phyloP scores from a whole-genome alignment of 2,329 filamentous ascomycete species.

The Cladosporium sphaerospermum region DNA sequence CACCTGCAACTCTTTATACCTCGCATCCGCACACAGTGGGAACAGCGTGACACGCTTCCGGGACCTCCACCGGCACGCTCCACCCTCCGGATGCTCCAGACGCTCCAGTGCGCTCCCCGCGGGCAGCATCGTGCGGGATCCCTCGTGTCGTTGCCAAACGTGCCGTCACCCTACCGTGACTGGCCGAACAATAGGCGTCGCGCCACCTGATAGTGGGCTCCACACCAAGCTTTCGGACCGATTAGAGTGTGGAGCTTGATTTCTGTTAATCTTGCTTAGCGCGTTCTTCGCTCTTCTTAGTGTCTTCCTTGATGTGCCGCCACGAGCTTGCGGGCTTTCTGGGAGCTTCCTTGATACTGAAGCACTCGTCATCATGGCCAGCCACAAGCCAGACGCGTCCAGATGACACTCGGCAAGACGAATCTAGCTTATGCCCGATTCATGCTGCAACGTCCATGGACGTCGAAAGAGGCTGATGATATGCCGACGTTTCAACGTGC shows the following conservation, averaged over 20 bases:
- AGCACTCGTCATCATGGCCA: too few relatives aligned
- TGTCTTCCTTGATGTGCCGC: slow-evolving; percentile 7
- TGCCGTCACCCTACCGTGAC: slow-evolving; percentile 5
- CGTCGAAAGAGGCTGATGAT: too few relatives aligned
- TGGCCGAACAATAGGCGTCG: slow-evolving; percentile 3
- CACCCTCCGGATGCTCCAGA: slow-evolving; percentile 11
- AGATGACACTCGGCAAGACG: too few relatives aligned
- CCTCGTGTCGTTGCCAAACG: slow-evolving; percentile 5
- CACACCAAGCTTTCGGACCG: slow-evolving; percentile 12
- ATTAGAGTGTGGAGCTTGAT: slow-evolving; percentile 12
- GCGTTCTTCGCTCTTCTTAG: slow-evolving; percentile 10
- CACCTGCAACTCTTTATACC: slow-evolving; percentile 6
- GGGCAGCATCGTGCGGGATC: slow-evolving; percentile 8
- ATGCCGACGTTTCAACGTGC: slow-evolving; percentile 11
- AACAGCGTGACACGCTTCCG: slow-evolving; percentile 8
- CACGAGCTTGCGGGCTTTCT: neutral
- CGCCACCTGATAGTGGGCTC: slow-evolving; percentile 2
- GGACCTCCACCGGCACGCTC: slow-evolving; percentile 7
- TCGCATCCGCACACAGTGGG: neutral
- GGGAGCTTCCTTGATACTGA: neutral
- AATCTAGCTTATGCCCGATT: too few relatives aligned
- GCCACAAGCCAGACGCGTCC: too few relatives aligned
- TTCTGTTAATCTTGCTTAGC: neutral
- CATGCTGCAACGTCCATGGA: too few relatives aligned
- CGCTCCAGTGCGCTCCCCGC: slow-evolving; percentile 9